Base-by-base conservation (phyloP, 306 rosid species). In the Boehmeria nivea region DNA sequence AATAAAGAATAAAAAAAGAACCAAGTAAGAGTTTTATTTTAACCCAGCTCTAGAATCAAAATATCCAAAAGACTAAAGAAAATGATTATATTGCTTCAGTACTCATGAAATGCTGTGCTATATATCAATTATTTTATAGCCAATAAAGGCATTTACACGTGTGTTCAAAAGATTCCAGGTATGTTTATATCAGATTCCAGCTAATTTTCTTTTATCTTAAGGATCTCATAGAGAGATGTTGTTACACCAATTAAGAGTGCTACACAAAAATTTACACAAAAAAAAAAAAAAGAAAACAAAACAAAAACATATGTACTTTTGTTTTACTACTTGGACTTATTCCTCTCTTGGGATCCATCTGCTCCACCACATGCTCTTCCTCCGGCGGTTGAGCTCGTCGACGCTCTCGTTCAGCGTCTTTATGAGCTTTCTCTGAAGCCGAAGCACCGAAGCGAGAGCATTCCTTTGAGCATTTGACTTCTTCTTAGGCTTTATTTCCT, bases 271-370 rank as follows among this genome's bases (percentile, higher is more conserved):
- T 82, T 66, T 79, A 65, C 78, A 78, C 66, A 72, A 69, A 68
- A 65, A 52, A 36, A 54, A 65, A 43, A 54, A 62, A 50, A 59
- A 61, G 38, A 10, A 17, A n/a, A n/a, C n/a, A n/a, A n/a, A n/a
- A n/a, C n/a, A 26, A 23, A 74, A 34, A 63, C 3, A 39, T 50
- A 40, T 42, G n/a, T 13, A 43, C 28, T 40, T 26, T 54, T 33
- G 22, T 20, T 40, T 12, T 11, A 40, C 46, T 37, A 45, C 24
- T 73, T n/a, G n/a, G n/a, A n/a, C n/a, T 90, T 79, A 87, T 59
- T 91, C 96, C 79, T 87, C 95, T 63, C 76, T 80, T 50, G 98
- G 96, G 70, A 91, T 91, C 98, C 98, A 91, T 68, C 84, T 84
- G 73, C 86, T 91, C 98, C 98, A 91, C 98, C 98, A 87, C 18